Base-by-base conservation (phyloP, 306 rosid genomes). In the Parietaria judaica region DNA sequence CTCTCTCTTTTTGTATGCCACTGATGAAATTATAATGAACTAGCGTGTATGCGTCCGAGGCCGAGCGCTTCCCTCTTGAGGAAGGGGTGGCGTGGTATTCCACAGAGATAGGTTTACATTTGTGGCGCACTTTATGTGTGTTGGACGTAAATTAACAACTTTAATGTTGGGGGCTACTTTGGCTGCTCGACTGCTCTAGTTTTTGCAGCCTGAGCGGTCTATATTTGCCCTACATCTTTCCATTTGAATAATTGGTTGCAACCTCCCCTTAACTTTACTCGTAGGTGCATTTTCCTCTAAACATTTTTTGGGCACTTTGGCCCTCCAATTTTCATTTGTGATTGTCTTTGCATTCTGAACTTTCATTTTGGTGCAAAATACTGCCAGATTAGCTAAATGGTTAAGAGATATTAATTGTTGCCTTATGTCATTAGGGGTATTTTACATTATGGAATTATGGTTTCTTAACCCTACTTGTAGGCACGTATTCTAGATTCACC, bases 51-150 rank as follows among this genome's bases (percentile, higher is more conserved):
- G 9, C 61, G 83, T 67, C 80, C 72, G 49, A 70, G 83, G 83
- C 83, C 77, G 83, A 64, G 83, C 79, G 72, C 76, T 74, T 66
- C 64, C 76, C 74, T 70, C 79, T 54, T 74, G 65, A 74, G 77
- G 53, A 37, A 70, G 83, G 49, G 77, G 80, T 64, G 77, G 83
- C 74, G 83, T 78, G 83, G 83, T 78, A 78, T 78, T 78, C 79
- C 83, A 74, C 74, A 70, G 74, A 66, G 76, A 70, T 67, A 78
- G 79, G 83, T 73, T 78, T 35, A 47, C 2, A 16, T 54, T 54
- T 65, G 76, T 70, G 82, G 79, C 82, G 73, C 79, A 69, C 70
- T 12, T 34, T 23, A 5, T 3, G 53, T 67, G 82, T 47, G 83
- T 43, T 66, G 67, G 77, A 75, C 77, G 66, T 59, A 70, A 54